Evolutionary conservation across 2,329 filamentous ascomycete genomes (phyloP).

Genomic region (Phaeosphaeriaceae sp.): DNA sequence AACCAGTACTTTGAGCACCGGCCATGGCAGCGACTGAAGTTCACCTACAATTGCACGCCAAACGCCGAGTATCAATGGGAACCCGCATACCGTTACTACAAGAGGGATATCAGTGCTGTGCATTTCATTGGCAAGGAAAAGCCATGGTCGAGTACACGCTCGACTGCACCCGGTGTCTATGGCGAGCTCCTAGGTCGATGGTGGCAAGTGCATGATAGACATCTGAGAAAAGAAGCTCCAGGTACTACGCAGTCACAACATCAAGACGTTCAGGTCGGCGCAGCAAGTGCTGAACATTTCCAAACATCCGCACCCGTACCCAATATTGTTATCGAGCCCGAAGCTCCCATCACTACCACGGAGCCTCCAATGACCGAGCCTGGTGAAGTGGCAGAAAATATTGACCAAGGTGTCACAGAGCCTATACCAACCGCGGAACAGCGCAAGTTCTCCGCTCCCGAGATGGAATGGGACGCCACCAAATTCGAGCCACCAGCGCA

Average conservation of each 20-base stretch:
- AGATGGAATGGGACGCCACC: slow-evolving; percentile 68
- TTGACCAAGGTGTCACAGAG: slow-evolving; percentile 51
- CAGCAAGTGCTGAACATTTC: slow-evolving; percentile 13
- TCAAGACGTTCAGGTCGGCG: slow-evolving; percentile 7
- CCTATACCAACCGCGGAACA: slow-evolving; percentile 56
- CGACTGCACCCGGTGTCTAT: slow-evolving; percentile 68
- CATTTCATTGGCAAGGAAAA: slow-evolving; percentile 95
- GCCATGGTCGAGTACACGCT: slow-evolving; percentile 70
- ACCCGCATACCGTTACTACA: slow-evolving; percentile 91
- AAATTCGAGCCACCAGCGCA: slow-evolving; percentile 63
- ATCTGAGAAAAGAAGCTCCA: slow-evolving; percentile 61
- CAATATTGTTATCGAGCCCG: slow-evolving; percentile 31
- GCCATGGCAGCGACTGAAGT: slow-evolving; percentile 84
- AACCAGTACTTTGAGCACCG: slow-evolving; percentile 89
- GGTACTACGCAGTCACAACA: slow-evolving; percentile 2
- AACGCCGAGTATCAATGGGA: slow-evolving; percentile 97
- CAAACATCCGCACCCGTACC: slow-evolving; percentile 23
- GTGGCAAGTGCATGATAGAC: slow-evolving; percentile 94
- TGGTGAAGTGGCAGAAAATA: slow-evolving; percentile 52
- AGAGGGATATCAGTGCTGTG: slow-evolving; percentile 85
- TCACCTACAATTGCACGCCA: slow-evolving; percentile 96
- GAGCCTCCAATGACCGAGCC: slow-evolving; percentile 54
- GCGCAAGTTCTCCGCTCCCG: slow-evolving; percentile 63
- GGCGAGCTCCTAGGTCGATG: slow-evolving; percentile 85
- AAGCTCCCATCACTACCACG: slow-evolving; percentile 44